Evolutionary conservation across 176 grass and related monocot genomes (phyloP).

Genomic region (Hordeum vulgare): DNA sequence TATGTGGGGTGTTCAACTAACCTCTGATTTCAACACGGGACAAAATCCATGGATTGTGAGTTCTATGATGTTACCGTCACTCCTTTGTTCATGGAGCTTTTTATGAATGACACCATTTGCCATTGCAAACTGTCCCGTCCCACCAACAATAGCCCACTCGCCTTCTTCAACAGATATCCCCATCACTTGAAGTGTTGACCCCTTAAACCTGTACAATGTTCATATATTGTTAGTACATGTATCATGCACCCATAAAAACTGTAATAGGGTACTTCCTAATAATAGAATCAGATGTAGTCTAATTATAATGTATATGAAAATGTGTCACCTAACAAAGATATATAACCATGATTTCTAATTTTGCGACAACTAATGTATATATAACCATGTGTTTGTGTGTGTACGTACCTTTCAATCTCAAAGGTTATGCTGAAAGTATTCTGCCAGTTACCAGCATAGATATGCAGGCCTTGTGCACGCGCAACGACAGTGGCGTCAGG

Average conservation of each 20-base stretch:
- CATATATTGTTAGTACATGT: background rate
- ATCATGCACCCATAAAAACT: background rate
- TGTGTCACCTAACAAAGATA: background rate
- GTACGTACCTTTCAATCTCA: background rate
- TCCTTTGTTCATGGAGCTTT: background rate
- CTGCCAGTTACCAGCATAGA: background rate
- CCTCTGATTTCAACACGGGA: background rate
- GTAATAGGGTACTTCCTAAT: too few relatives aligned
- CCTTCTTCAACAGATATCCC: background rate
- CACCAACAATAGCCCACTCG: constrained; percentile 19
- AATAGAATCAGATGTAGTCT: background rate
- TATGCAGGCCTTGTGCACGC: constrained; percentile 1
- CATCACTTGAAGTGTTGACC: constrained; percentile 6
- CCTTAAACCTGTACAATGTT: background rate
- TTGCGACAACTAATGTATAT: background rate
- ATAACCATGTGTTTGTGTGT: background rate
- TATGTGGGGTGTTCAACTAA: background rate
- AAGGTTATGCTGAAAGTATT: background rate
- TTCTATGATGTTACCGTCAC: background rate
- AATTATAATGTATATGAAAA: background rate
- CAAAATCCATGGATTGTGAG: background rate
- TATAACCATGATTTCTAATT: background rate
- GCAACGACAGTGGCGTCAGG: background rate
- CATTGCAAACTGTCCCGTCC: background rate
- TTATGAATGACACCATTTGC: constrained; percentile 4